phyloP scores from a whole-genome alignment of 225 moss, liverwort and hornwort species.

The Physcomitrium patens region DNA sequence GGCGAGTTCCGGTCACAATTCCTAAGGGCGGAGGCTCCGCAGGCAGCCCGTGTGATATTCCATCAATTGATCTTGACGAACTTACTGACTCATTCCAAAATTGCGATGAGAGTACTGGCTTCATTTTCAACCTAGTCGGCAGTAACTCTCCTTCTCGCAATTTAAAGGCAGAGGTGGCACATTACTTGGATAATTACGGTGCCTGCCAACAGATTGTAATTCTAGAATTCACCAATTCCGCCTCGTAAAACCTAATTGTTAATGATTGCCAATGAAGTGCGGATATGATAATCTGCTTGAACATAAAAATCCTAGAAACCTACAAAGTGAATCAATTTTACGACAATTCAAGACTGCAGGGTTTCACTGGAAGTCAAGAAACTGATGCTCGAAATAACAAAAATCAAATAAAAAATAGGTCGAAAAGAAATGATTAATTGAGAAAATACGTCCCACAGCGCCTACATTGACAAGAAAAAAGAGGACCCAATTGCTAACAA shows the following conservation, averaged over 20 bases:
- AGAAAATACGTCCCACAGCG: neutral
- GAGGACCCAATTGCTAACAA: neutral
- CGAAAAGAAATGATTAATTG: neutral
- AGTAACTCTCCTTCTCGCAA: constrained; percentile 11
- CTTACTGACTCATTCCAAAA: constrained; percentile 97
- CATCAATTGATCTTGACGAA: constrained; percentile 87
- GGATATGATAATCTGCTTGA: neutral
- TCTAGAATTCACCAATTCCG: neutral
- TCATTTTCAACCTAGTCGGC: constrained; percentile 43
- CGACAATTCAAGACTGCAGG: neutral
- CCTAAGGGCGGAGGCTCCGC: constrained; percentile 78
- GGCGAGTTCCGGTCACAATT: constrained; percentile 72
- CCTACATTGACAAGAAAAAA: neutral
- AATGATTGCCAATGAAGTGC: constrained; percentile 1
- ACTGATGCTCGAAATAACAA: neutral
- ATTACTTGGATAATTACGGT: constrained; percentile 15
- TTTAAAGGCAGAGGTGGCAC: constrained; percentile 16
- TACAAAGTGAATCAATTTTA: neutral
- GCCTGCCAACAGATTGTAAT: neutral
- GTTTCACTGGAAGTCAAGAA: neutral
- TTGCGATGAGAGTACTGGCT: constrained; percentile 74
- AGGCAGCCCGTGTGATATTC: constrained; percentile 64
- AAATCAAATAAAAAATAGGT: neutral
- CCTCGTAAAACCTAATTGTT: constrained; percentile 20
- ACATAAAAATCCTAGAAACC: neutral